These are phyloP conservation scores for Nidularia sp. DNA, from an alignment of 768 basidiomycete genomes.

Conservation along the genomic window DNA sequence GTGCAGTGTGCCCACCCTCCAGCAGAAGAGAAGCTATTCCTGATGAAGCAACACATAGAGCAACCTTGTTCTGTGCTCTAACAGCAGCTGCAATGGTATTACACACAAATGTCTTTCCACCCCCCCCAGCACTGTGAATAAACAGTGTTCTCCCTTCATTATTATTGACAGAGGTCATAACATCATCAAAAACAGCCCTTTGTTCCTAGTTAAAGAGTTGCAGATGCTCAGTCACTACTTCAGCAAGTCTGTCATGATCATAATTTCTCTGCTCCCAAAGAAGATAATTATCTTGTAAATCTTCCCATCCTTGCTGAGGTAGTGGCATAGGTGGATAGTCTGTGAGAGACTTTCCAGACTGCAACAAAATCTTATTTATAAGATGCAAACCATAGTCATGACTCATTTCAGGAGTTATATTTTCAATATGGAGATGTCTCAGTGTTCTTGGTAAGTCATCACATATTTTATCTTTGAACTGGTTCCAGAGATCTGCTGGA, in stretches of 20 bases:
- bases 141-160: slow-evolving; percentile 24
- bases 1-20: slow-evolving; percentile 38
- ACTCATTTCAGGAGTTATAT: too few species aligned
- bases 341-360: slow-evolving; percentile 14
- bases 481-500: too few species aligned
- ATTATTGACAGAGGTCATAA: slow-evolving; percentile 19
- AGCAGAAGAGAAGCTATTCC: slow-evolving; percentile 44
- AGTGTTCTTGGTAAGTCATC: too few species aligned
- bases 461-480: too few species aligned
- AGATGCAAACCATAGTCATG: slow-evolving; percentile 38
- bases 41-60: slow-evolving; percentile 44
- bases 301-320: slow-evolving; percentile 16
- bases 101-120: slow-evolving; percentile 43
- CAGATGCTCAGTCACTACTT: background rate
- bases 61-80: slow-evolving; percentile 21
- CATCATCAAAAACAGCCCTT: slow-evolving; percentile 17
- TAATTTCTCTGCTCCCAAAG: slow-evolving; percentile 13
- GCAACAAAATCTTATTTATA: slow-evolving; percentile 21
- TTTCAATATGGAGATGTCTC: too few species aligned
- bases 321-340: slow-evolving; percentile 23
- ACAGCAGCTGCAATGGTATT: slow-evolving; percentile 24
- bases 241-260: slow-evolving; percentile 10
- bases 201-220: slow-evolving; percentile 15
- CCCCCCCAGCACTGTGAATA: slow-evolving; percentile 39
- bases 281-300: slow-evolving; percentile 12